Conservation (phyloP, 176 grass and related monocot species). For the Avena insularis region DNA sequence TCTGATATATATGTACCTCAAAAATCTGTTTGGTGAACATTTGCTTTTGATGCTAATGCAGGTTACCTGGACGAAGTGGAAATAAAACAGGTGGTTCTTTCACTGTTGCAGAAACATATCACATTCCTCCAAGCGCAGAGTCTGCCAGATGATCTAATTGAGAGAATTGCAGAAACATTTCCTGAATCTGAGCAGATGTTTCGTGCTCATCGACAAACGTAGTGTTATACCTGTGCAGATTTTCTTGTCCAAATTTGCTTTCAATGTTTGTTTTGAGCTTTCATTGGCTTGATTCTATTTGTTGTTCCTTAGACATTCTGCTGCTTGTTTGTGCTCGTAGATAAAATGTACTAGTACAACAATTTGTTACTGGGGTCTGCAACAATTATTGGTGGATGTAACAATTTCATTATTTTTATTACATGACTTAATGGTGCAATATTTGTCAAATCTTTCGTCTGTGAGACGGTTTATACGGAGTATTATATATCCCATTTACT, state of each 20-base stretch:
- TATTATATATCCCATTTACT: neutral
- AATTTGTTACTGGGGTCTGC: neutral
- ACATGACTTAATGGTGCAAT: neutral
- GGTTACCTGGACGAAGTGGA: slow-evolving; percentile 25
- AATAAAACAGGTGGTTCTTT: slow-evolving; percentile 29
- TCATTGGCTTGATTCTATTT: neutral
- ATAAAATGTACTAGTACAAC: neutral
- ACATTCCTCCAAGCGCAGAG: slow-evolving; percentile 33
- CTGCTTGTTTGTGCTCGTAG: slow-evolving; percentile 2
- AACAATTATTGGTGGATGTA: slow-evolving; percentile 9
- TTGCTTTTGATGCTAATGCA: slow-evolving; percentile 28
- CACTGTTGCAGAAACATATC: slow-evolving; percentile 51
- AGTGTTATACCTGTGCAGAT: slow-evolving; percentile 19
- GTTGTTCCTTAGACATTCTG: neutral
- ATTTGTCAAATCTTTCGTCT: neutral
- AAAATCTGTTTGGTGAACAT: neutral
- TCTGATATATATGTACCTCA: neutral
- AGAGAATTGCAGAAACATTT: slow-evolving; percentile 53
- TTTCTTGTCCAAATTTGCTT: slow-evolving; percentile 7
- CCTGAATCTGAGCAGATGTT: slow-evolving; percentile 62
- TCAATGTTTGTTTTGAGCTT: neutral
- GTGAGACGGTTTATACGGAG: too few species aligned
- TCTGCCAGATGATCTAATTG: slow-evolving; percentile 48
- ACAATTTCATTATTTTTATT: neutral
- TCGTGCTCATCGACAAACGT: slow-evolving; percentile 33